Conservation (phyloP, 1,284 basidiomycete genomes). For the Marasmius fiardii region DNA sequence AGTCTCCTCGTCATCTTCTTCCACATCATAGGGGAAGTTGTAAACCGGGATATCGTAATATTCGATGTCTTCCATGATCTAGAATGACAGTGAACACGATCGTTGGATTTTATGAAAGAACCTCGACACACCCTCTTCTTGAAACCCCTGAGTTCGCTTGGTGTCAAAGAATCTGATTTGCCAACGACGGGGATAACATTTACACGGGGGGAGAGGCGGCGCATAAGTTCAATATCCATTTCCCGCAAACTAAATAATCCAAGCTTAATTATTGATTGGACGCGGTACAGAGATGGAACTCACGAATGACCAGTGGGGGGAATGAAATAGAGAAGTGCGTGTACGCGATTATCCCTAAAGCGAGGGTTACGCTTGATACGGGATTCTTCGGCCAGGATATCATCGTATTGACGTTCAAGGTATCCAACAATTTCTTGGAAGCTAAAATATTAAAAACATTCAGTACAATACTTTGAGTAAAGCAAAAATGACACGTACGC, state of each 20-base stretch:
- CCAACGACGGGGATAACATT: slow-evolving; percentile 99
- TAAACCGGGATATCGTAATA: slow-evolving; percentile 98
- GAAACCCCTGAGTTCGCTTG: slow-evolving; percentile 88
- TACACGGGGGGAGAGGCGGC: slow-evolving; percentile 91
- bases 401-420: slow-evolving; percentile 99
- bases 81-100: slow-evolving; percentile 8
- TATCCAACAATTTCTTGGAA: slow-evolving; percentile 97
- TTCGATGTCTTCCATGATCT: slow-evolving; percentile 99
- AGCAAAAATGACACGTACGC: slow-evolving; percentile 58
- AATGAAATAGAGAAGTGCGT: slow-evolving; percentile 98
- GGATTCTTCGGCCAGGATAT: slow-evolving; percentile 98
- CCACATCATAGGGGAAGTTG: slow-evolving; percentile 99
- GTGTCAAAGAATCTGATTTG: slow-evolving; percentile 95
- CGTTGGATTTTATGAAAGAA: not conserved
- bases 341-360: slow-evolving; percentile 96
- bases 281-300: slow-evolving; percentile 23
- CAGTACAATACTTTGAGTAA: not conserved
- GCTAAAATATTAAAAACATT: slow-evolving; percentile 38
- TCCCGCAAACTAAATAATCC: slow-evolving; percentile 77
- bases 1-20: slow-evolving; percentile 99
- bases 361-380: slow-evolving; percentile 99
- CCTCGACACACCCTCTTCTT: slow-evolving; percentile 81
- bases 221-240: slow-evolving; percentile 99
- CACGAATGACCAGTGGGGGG: slow-evolving; percentile 71
- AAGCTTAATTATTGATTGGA: not conserved